Evolutionary conservation across 108 stramenopile species (phyloP).

Genomic region (Nitzschia putrida): DNA sequence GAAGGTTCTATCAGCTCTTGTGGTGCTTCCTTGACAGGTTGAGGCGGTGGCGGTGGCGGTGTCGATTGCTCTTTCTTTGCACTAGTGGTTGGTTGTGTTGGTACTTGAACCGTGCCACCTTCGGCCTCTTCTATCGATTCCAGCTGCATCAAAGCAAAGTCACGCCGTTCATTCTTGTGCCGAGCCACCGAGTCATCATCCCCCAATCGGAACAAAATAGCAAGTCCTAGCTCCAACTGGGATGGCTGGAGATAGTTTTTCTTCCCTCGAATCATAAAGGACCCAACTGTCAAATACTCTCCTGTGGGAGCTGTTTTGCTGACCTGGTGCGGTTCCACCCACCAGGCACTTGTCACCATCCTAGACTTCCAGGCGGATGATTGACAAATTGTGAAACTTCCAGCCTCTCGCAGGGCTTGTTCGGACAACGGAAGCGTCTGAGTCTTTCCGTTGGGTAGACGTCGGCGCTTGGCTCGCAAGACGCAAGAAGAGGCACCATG

Average conservation of each 20-base stretch:
- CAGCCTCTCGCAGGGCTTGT: conserved; percentile 86
- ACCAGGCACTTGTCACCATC: conserved; percentile 90
- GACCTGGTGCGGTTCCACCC: conserved; percentile 94
- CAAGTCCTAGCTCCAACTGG: conserved; percentile 94
- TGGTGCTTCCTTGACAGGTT: background rate
- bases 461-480: conserved; percentile 78
- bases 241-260: conserved; percentile 93
- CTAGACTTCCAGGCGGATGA: conserved; percentile 91
- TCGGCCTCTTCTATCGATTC: conserved; percentile 32
- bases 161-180: conserved; percentile 88
- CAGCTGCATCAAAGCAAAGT: conserved; percentile 73
- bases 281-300: conserved; percentile 94
- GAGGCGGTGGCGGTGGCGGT: background rate
- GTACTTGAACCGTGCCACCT: background rate
- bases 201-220: conserved; percentile 90
- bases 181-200: conserved; percentile 81
- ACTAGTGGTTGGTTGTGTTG: background rate
- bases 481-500: conserved; percentile 94
- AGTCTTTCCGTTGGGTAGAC: conserved; percentile 59
- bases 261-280: conserved; percentile 96
- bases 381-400: conserved; percentile 85
- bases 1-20: background rate
- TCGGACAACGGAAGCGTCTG: conserved; percentile 72
- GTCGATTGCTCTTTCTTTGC: background rate
- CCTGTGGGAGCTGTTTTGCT: conserved; percentile 96